Percentiles rank a stretch among this genome's conserved stretches.
Conservation (phyloP, 2,329 filamentous ascomycete genomes). For the Fonsecaea nubica region DNA sequence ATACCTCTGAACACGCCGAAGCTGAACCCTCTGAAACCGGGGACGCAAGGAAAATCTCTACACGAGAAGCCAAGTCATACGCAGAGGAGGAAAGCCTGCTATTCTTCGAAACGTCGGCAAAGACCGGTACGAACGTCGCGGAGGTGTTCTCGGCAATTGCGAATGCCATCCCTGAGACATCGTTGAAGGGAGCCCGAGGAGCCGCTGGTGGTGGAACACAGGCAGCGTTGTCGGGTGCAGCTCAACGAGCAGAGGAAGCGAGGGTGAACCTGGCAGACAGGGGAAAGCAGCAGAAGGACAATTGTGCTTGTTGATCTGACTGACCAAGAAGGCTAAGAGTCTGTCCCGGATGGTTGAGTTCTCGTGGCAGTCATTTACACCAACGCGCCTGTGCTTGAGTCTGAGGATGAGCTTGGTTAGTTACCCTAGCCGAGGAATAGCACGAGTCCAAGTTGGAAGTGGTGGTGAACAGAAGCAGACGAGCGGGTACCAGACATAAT, state of each 20-base stretch:
- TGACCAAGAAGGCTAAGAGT: not conserved
- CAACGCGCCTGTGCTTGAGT: not conserved
- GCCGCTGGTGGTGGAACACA: conserved; percentile 63
- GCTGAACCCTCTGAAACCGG: conserved; percentile 68
- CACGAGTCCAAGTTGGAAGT: not conserved
- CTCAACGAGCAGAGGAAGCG: conserved; percentile 56
- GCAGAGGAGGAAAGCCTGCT: conserved; percentile 92
- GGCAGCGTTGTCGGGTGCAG: conserved; percentile 60
- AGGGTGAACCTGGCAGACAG: conserved; percentile 83
- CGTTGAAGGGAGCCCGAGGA: conserved; percentile 75
- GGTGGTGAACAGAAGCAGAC: not conserved
- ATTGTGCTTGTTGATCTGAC: conserved; percentile 76
- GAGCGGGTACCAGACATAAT: not conserved
- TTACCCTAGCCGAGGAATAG: not conserved
- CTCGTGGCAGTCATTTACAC: not conserved
- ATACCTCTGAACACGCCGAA: conserved; percentile 44
- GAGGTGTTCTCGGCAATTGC: conserved; percentile 98
- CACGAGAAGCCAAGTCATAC: conserved; percentile 89
- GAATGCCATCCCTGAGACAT: conserved; percentile 96
- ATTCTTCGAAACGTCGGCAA: conserved; percentile 98
- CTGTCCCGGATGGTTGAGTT: not conserved
- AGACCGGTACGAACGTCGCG: conserved; percentile 91
- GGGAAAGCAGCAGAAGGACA: conserved; percentile 78
- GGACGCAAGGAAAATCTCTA: conserved; percentile 85
- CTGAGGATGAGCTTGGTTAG: conserved; percentile 3